Evolutionary conservation across 2,329 filamentous ascomycete genomes (phyloP).

Genomic region (Seiridium cupressi): DNA sequence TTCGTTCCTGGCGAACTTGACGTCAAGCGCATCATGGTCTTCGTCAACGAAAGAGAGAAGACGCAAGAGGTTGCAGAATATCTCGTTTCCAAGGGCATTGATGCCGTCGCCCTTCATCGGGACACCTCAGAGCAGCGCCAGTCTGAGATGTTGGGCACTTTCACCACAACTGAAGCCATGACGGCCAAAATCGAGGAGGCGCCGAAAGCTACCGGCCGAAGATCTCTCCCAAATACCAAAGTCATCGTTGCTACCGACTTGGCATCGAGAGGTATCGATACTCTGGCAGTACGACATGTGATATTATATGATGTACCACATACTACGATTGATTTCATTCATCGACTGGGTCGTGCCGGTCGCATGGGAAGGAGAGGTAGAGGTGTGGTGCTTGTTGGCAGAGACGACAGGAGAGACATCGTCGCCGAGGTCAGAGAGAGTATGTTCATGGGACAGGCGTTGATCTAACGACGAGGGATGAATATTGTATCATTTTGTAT

Average conservation of each 20-base stretch:
- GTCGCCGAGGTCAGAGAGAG: conserved; percentile 89
- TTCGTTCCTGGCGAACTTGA: conserved; percentile 55
- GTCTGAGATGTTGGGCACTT: conserved; percentile 72
- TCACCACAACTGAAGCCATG: conserved; percentile 55
- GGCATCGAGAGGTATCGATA: conserved; percentile 91
- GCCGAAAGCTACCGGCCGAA: conserved; percentile 26
- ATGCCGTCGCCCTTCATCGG: conserved; percentile 80
- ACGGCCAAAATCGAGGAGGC: conserved; percentile 14
- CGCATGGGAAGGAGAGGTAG: conserved; percentile 89
- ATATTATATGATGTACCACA: conserved; percentile 97
- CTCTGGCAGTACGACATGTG: conserved; percentile 84
- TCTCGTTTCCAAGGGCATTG: conserved; percentile 80
- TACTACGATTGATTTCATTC: conserved; percentile 96
- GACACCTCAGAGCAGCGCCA: conserved; percentile 79
- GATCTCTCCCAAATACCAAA: conserved; percentile 72
- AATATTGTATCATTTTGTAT: too few relatives aligned
- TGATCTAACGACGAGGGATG: conserved; percentile 53
- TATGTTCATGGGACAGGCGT: conserved; percentile 78
- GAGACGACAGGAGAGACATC: conserved; percentile 83
- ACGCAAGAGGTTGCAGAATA: conserved; percentile 79
- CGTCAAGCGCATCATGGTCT: conserved; percentile 85
- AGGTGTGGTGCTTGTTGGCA: conserved; percentile 87
- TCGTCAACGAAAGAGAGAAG: conserved; percentile 94
- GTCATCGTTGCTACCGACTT: conserved; percentile 94
- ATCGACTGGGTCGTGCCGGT: conserved; percentile 86